These are phyloP conservation scores for Microbotryomycetes sp. DNA, from an alignment of 1,284 basidiomycete species.

Conservation along the genomic window DNA sequence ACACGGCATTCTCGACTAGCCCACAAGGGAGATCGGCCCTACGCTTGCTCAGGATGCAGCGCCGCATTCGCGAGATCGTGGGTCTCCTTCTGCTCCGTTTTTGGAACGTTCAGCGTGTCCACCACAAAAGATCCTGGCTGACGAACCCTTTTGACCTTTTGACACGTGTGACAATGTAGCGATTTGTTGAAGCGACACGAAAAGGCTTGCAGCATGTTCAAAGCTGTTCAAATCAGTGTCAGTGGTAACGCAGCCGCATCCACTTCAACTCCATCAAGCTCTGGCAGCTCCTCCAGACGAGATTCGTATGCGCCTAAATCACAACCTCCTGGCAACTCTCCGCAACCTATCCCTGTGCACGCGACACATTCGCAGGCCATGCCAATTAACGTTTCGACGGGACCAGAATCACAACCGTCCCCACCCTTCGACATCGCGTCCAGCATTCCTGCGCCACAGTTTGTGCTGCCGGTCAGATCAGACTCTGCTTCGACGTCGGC, in stretches of 20 bases:
- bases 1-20: conserved; percentile 14
- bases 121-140: background rate
- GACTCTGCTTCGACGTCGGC: background rate
- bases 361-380: background rate
- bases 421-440: background rate
- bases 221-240: background rate
- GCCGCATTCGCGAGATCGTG: conserved; percentile 19
- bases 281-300: background rate
- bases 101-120: no score
- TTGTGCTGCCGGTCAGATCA: background rate
- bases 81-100: background rate
- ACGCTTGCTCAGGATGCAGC: conserved; percentile 18
- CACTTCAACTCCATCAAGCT: background rate
- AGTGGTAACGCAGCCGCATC: background rate
- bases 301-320: no score
- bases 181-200: conserved; percentile 23
- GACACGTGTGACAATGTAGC: background rate
- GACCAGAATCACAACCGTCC: background rate
- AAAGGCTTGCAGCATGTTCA: conserved; percentile 20
- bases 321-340: background rate
- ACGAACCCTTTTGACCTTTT: background rate
- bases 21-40: conserved; percentile 20
- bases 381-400: background rate
- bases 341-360: no score
- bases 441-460: background rate